Evolutionary conservation across 768 basidiomycete species (phyloP), one percentile per base, ranked within the genome.

Genomic region (Rhodotorula paludigena): DNA sequence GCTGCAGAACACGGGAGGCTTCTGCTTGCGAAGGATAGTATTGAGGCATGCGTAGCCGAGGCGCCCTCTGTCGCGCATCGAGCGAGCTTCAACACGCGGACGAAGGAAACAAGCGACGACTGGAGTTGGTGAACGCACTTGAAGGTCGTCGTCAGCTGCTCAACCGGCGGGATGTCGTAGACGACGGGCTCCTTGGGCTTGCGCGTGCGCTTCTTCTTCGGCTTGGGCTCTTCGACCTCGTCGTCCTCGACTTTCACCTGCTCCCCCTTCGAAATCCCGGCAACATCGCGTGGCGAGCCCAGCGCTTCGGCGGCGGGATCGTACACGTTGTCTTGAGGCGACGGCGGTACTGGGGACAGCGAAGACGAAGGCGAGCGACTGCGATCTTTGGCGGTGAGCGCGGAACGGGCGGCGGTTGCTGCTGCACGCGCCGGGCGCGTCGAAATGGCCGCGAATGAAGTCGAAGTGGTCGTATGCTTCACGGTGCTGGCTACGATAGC

Each of bases 1-100:
- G 35, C 78, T 79, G 69, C 90, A 92, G 75, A 94, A 94, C 20
- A 92, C 81, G 0, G 85, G 81, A 8, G 90, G 89, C 71, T 87
- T 89, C 66, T 80, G 82, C 38, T 81, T 85, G 51, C 92, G 83
- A 20, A 94, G 78, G 23, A 96, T 81, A 0, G 92, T 92, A 74
- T 92, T 92, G 56, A 92, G 77, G 75, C 90, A 92, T 5, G 90
- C 90, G 76, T 92, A 33, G 21, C 67, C 67, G 53, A 68, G 67
- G 7, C 67, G 67, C 25, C 67, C 41, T 16, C 33, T 53, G 20
- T 32, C n/a, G n/a, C n/a, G n/a, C n/a, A n/a, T n/a, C n/a, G n/a
- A n/a, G n/a, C n/a, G n/a, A n/a, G n/a, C n/a, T n/a, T n/a, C n/a
- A n/a, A n/a, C n/a, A n/a, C n/a, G n/a, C n/a, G n/a, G n/a, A n/a